These are phyloP conservation scores for Microcyclospora pomicola DNA, from an alignment of 2,329 filamentous ascomycete genomes.

Conservation along the genomic window DNA sequence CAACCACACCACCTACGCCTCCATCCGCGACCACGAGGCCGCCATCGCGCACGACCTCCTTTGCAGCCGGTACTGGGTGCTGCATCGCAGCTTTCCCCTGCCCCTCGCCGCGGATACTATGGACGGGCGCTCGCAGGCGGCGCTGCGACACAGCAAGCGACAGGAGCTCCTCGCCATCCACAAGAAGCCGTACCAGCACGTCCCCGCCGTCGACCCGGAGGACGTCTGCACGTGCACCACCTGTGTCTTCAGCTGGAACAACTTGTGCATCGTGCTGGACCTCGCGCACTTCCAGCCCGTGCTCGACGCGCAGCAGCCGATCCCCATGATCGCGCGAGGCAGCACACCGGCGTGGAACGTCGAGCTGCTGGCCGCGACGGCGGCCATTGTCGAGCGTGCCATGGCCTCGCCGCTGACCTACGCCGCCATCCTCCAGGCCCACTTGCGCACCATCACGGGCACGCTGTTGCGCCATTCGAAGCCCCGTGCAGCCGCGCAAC, in stretches of 20 bases:
- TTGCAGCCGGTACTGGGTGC: conserved; percentile 34
- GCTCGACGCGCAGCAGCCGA: conserved; percentile 38
- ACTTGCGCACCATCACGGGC: conserved; percentile 34
- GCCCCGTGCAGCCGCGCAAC: conserved; percentile 28
- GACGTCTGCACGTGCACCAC: conserved; percentile 44
- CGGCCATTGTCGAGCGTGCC: conserved; percentile 32
- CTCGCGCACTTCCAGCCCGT: conserved; percentile 43
- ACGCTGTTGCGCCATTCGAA: conserved; percentile 29
- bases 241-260: conserved; percentile 44
- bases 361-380: conserved; percentile 31
- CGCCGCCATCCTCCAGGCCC: conserved; percentile 35
- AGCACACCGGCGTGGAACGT: conserved; percentile 37
- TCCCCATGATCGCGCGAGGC: conserved; percentile 39
- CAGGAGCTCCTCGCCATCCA: conserved; percentile 34
- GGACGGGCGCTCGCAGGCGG: conserved; percentile 22
- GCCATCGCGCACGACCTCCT: conserved; percentile 34
- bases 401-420: conserved; percentile 37
- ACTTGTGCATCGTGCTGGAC: conserved; percentile 40
- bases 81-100: conserved; percentile 38
- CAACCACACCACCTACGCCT: conserved; percentile 28
- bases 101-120: conserved; percentile 34
- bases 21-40: conserved; percentile 32
- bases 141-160: conserved; percentile 29
- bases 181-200: conserved; percentile 39
- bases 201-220: conserved; percentile 32